These are phyloP conservation scores for Rossbeevera mucosa DNA, from an alignment of 768 basidiomycete genomes.

Conservation along the genomic window DNA sequence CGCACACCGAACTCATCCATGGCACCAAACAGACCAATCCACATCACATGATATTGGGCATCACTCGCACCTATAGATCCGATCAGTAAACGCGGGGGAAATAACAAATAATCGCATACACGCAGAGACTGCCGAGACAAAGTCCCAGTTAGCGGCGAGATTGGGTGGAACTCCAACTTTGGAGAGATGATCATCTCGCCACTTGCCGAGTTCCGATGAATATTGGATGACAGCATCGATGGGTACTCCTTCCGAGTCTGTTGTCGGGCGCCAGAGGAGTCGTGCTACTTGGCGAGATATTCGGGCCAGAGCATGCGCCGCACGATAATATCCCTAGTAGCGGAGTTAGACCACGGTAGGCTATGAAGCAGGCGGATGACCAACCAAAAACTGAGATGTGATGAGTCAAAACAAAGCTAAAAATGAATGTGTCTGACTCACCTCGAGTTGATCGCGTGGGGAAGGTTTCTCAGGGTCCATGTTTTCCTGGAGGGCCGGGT, in stretches of 20 bases:
- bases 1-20: constrained; percentile 81
- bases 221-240: constrained; percentile 57
- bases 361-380: constrained; percentile 22
- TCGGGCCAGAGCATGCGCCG: constrained; percentile 78
- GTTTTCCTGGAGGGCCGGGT: constrained; percentile 50
- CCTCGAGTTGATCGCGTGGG: constrained; percentile 77
- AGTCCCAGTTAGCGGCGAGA: constrained; percentile 86
- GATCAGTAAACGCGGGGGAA: neutral
- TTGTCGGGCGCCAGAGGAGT: constrained; percentile 74
- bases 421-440: constrained; percentile 28
- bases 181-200: constrained; percentile 73
- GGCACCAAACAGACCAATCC: constrained; percentile 79
- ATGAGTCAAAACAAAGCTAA: constrained; percentile 7
- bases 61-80: constrained; percentile 62
- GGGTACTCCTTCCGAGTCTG: constrained; percentile 74
- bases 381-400: constrained; percentile 58
- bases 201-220: constrained; percentile 54
- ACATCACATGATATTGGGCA: constrained; percentile 89
- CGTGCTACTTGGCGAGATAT: constrained; percentile 79
- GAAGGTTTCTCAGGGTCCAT: constrained; percentile 52
- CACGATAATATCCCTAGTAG: constrained; percentile 73
- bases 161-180: constrained; percentile 83
- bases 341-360: constrained; percentile 7
- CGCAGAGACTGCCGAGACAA: constrained; percentile 68
- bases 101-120: constrained; percentile 36